These are phyloP conservation scores for Caulochytrium protostelioides DNA, from an alignment of 371 early-diverging fungal species.

Conservation along the genomic window DNA sequence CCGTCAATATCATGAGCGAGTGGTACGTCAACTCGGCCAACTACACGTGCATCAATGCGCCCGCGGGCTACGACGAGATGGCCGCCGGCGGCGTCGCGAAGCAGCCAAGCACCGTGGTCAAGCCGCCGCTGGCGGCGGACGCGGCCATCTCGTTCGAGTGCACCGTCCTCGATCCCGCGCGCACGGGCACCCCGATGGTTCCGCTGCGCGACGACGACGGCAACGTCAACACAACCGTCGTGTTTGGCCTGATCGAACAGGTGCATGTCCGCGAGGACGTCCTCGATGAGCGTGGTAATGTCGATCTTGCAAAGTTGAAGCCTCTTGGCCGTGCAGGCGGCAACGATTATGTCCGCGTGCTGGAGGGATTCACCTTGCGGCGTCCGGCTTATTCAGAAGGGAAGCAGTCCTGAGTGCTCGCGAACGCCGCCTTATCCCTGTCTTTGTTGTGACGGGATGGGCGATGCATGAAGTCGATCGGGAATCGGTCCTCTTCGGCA, in stretches of 20 bases:
- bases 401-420: too few species aligned
- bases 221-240: slow-evolving; percentile 7
- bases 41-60: slow-evolving; percentile 9
- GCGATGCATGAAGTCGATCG: too few species aligned
- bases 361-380: too few species aligned
- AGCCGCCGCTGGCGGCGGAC: slow-evolving; percentile 9
- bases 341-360: too few species aligned
- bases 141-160: slow-evolving; percentile 14
- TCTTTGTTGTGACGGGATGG: too few species aligned
- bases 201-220: slow-evolving; percentile 9
- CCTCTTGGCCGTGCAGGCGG: too few species aligned
- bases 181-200: slow-evolving; percentile 6
- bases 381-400: too few species aligned
- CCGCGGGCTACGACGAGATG: slow-evolving; percentile 7
- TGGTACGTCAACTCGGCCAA: slow-evolving; percentile 15
- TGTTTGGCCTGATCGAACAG: slow-evolving; percentile 11
- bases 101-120: slow-evolving; percentile 6
- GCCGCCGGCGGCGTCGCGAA: slow-evolving; percentile 9
- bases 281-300: slow-evolving; percentile 4
- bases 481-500: too few species aligned
- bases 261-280: slow-evolving; percentile 10
- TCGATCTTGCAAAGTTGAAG: too few species aligned
- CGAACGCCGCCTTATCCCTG: too few species aligned
- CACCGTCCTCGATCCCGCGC: too few species aligned
- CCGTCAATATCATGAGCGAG: slow-evolving; percentile 18